Base-by-base conservation (phyloP, 768 basidiomycete genomes). In the Leucogyrophana mollusca region DNA sequence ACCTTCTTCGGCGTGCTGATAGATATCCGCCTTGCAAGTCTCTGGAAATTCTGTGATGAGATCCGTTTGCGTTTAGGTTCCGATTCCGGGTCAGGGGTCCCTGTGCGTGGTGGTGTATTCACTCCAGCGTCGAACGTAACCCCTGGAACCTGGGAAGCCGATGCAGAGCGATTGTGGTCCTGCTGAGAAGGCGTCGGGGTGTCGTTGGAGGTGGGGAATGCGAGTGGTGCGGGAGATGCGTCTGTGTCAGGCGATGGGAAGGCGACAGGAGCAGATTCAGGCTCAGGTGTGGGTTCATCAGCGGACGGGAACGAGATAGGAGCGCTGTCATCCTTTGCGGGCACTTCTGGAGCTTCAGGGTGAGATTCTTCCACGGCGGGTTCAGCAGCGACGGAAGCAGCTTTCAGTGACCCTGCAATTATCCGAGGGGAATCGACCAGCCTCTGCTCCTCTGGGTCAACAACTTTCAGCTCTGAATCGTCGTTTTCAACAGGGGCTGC, bases 31-130 rank as follows among this genome's bases (percentile, higher is more conserved):
- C 87, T 73, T 13, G 88, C 90, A 30, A 92, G 60, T 14, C 87
- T 78, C 61, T 90, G 87, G 73, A 93, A 88, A 57, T 91, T 91
- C 61, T 93, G 90, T 21, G 87, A 86, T 8, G 87, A 83, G 47
- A 87, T 89, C 16, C 87, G 79, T 60, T 85, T 88, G 50, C 88
- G 74, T 70, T 89, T 90, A 25, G 80, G 80, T 56, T 88, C 88
- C n/a, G 77, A 60, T 3, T 86, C 87, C 1, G 74, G 74, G 56
- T 90, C 86, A 4, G 89, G 87, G 6, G 88, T 86, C n/a, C 78
- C 81, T 30, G 76, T 77, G 23, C 87, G 82, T 3, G 79, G 72
- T n/a, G 85, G 83, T 4, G 81, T 74, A 34, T 73, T 71, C 37
- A 77, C 68, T 40, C 70, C 73, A 13, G 74, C 68, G 49, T 80